These are phyloP conservation scores for Talaromyces sp. DNA, from an alignment of 2,329 filamentous ascomycete species.

Conservation along the genomic window DNA sequence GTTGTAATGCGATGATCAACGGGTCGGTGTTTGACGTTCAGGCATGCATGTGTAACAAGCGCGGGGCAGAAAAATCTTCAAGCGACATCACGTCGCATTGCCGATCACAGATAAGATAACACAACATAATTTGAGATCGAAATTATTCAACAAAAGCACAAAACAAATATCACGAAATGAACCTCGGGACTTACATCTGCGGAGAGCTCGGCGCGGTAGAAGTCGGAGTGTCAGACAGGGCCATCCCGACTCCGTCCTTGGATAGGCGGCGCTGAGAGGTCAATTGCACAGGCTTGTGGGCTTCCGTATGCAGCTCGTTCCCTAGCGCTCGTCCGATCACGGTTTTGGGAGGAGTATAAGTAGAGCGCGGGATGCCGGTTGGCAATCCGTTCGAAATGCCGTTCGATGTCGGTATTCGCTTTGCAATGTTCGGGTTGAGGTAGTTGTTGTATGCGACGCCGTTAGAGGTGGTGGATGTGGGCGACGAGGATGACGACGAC, in stretches of 20 bases:
- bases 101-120: slow-evolving; percentile 4
- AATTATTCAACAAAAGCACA: neutral
- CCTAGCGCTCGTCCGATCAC: slow-evolving; percentile 43
- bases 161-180: slow-evolving; percentile 15
- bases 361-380: slow-evolving; percentile 12
- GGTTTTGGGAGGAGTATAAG: slow-evolving; percentile 35
- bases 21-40: neutral
- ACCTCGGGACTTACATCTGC: slow-evolving; percentile 52
- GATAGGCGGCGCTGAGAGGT: slow-evolving; percentile 28
- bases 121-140: neutral
- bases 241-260: slow-evolving; percentile 50
- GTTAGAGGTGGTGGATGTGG: neutral
- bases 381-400: neutral
- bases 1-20: neutral
- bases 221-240: slow-evolving; percentile 61
- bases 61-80: slow-evolving; percentile 1
- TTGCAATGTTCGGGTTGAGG: neutral
- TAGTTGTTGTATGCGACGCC: neutral
- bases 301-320: slow-evolving; percentile 39
- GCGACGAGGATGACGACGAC: slow-evolving; percentile 5
- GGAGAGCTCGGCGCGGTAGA: slow-evolving; percentile 62
- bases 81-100: slow-evolving; percentile 1
- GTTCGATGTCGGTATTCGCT: neutral
- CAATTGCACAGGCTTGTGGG: slow-evolving; percentile 24
- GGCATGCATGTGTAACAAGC: slow-evolving; percentile 2